Evolutionary conservation across 2,329 filamentous ascomycete genomes (phyloP), one percentile per base, ranked within the genome.

Genomic region (Oidium heveae): DNA sequence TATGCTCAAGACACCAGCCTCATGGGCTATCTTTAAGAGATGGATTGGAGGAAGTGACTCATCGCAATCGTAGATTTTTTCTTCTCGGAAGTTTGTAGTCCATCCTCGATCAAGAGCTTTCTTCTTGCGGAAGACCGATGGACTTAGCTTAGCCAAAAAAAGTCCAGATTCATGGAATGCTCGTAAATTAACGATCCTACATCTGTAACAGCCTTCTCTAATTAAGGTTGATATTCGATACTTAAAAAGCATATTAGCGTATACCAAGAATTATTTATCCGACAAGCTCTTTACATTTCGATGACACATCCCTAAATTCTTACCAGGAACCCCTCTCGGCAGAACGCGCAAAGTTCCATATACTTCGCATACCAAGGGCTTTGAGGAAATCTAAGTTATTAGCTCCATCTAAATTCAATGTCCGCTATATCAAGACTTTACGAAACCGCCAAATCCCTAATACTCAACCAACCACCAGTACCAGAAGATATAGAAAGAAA

Each of bases 1-100:
- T 13, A 65, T 51, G 9, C 54, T 50, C 22, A 65, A 54, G 36
- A 53, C 59, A 20, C 63, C 63, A 4, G 59, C 58, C 46, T 61
- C 61, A 28, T 55, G 56, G 7, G 60, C 61, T 1, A 58, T 54
- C n/a, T 57, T 39, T 12, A 65, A 57, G 2, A 63, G 53, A 10
- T 54, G 44, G 9, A 55, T 37, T 43, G 63, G 59, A 15, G 62
- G 62, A 8, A 64, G 53, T 36, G 50, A 58, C 1, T 59, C 54
- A 47, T 61, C 56, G 13, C 43, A 32, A n/a, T 53, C 51, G 22
- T 53, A 55, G n/a, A 54, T 24, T 32, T 50, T 55, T 49, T 37
- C 50, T 4, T 55, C 24, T 39, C 36, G 55, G 9, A 54, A 32
- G 2, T 39, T 28, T 15, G 39, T 32, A 13, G 16, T 46, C 15